These are phyloP conservation scores for Jimgerdemannia flammicorona DNA, from an alignment of 192 early-diverging fungal genomes.

Conservation along the genomic window DNA sequence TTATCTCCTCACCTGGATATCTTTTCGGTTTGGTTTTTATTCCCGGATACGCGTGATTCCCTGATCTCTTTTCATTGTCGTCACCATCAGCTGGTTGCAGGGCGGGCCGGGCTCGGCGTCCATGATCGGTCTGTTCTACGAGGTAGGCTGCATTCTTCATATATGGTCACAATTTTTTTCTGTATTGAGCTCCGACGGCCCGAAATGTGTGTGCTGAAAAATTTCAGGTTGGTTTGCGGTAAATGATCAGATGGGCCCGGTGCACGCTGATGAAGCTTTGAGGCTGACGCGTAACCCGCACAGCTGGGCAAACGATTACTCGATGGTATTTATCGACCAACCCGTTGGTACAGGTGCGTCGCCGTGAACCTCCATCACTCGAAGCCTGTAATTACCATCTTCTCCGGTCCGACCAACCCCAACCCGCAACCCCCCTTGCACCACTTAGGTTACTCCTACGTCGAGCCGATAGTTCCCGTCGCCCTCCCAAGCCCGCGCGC, in stretches of 20 bases:
- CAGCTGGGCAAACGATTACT: slow-evolving; percentile 69
- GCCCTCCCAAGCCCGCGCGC: not conserved
- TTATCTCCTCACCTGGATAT: too few species aligned
- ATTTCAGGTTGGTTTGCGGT: not conserved
- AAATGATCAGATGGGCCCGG: slow-evolving; percentile 64
- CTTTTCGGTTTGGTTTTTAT: too few species aligned
- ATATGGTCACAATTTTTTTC: not conserved
- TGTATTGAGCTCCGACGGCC: not conserved
- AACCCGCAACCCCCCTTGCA: slow-evolving; percentile 20
- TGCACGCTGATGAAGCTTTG: slow-evolving; percentile 53
- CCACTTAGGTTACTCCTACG: slow-evolving; percentile 17
- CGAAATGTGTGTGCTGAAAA: not conserved
- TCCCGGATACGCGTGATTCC: too few species aligned
- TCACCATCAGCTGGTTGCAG: slow-evolving; percentile 60
- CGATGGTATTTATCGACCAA: slow-evolving; percentile 77
- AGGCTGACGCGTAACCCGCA: slow-evolving; percentile 44
- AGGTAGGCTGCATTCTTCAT: slow-evolving; percentile 1
- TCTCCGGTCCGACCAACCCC: slow-evolving; percentile 19
- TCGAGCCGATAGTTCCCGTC: slow-evolving; percentile 27
- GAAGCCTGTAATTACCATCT: too few species aligned
- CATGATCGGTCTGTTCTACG: slow-evolving; percentile 72
- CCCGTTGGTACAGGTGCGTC: slow-evolving; percentile 73
- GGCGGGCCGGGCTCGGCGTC: slow-evolving; percentile 79
- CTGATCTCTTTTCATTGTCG: not conserved
- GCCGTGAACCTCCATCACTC: slow-evolving; percentile 18